A percentile compares a stretch with the other conserved stretches of the same genome.
phyloP scores from a whole-genome alignment of 192 early-diverging fungal genomes.

The Gryganskiella cystojenkinii region DNA sequence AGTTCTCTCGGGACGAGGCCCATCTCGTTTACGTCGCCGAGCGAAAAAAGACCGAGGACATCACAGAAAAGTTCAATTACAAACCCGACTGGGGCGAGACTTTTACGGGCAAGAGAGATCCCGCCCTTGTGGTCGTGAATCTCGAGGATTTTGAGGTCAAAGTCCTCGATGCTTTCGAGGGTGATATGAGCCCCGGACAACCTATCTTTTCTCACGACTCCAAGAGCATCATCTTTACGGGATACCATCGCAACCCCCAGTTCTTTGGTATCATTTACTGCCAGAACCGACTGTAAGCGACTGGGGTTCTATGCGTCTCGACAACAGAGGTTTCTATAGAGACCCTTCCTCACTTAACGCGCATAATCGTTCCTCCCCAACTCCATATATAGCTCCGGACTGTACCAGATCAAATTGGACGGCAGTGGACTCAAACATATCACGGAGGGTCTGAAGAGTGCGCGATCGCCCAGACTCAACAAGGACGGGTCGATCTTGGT shows the following conservation, averaged over 20 bases:
- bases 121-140: conserved; percentile 65
- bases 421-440: conserved; percentile 49
- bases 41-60: conserved; percentile 60
- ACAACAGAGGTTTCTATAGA: not conserved
- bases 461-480: conserved; percentile 71
- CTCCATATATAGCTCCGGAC: conserved; percentile 42
- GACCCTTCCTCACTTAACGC: not conserved
- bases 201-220: conserved; percentile 59
- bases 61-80: conserved; percentile 57
- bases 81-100: conserved; percentile 80
- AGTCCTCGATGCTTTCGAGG: conserved; percentile 50
- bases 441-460: conserved; percentile 42
- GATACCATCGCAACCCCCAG: conserved; percentile 67
- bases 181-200: conserved; percentile 53
- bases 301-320: not conserved
- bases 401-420: conserved; percentile 64
- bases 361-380: not conserved
- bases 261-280: conserved; percentile 74
- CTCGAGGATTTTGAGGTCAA: conserved; percentile 48
- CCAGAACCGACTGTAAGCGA: conserved; percentile 68
- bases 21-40: conserved; percentile 79
- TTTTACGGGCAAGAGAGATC: conserved; percentile 67
- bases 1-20: conserved; percentile 67
- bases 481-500: conserved; percentile 56
- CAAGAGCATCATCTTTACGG: conserved; percentile 71